Evolutionary conservation across 208 protist genomes (phyloP).

Genomic region (Angomonas deanei): DNA sequence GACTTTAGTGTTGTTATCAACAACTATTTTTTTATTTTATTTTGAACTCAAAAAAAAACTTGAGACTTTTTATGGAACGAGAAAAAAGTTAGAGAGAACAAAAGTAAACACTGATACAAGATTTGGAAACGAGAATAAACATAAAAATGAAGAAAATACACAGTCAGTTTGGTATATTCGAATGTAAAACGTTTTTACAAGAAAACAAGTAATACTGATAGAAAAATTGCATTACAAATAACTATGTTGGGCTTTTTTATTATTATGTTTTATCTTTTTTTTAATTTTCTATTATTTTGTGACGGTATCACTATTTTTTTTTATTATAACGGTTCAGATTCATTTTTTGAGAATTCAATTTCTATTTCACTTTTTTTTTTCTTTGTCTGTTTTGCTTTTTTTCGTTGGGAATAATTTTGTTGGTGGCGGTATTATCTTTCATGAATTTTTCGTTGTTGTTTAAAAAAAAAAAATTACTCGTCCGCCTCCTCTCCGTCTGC

Average conservation of each 20-base stretch:
- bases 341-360: no score
- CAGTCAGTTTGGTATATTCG: not conserved
- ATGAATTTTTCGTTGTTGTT: not conserved
- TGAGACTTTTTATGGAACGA: no score
- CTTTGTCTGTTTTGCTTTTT: not conserved
- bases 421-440: not conserved
- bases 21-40: not conserved
- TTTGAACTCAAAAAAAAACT: no score
- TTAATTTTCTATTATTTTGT: not conserved
- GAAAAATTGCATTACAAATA: constrained; percentile 1
- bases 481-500: constrained; percentile 24
- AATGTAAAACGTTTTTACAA: no score
- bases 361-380: not conserved
- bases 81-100: no score
- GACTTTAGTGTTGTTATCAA: not conserved
- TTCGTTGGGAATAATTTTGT: not conserved
- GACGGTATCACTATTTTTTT: not conserved
- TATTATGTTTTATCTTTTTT: not conserved
- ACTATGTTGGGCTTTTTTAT: not conserved
- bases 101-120: no score
- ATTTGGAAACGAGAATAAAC: constrained; percentile 11
- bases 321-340: not conserved
- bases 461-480: no score
- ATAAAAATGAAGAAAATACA: constrained; percentile 9
- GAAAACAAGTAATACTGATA: not conserved